Evolutionary conservation across 2,329 filamentous ascomycete genomes (phyloP).

Genomic region (Colletotrichum sublineola): DNA sequence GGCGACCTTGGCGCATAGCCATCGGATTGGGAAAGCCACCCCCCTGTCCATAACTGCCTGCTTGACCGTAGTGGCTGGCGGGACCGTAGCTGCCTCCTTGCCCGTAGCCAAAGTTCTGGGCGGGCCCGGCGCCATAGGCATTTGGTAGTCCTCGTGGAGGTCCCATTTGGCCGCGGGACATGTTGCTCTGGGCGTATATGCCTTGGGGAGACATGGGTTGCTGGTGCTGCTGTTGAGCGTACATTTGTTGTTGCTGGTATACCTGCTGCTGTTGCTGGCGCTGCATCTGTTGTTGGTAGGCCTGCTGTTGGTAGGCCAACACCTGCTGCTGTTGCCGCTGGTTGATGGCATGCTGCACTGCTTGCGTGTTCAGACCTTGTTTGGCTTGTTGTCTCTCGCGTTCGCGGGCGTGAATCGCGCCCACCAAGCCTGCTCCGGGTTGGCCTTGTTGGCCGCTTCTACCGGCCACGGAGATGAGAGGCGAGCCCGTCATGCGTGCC

Average conservation of each 20-base stretch:
- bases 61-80: constrained; percentile 22
- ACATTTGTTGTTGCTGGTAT: constrained; percentile 47
- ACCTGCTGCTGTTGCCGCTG: constrained; percentile 67
- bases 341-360: constrained; percentile 79
- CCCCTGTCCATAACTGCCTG: constrained; percentile 20
- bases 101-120: constrained; percentile 28
- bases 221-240: constrained; percentile 42
- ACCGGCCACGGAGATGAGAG: constrained; percentile 74
- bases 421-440: constrained; percentile 76
- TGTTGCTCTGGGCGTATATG: constrained; percentile 40
- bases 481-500: constrained; percentile 83
- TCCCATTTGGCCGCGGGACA: constrained; percentile 37
- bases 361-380: constrained; percentile 76
- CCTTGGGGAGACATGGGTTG: constrained; percentile 38
- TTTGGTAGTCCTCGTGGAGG: constrained; percentile 23
- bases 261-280: constrained; percentile 49
- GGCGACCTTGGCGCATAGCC: constrained; percentile 49
- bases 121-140: constrained; percentile 19
- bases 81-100: constrained; percentile 23
- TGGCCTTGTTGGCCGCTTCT: constrained; percentile 58
- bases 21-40: constrained; percentile 38
- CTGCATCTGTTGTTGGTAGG: constrained; percentile 51
- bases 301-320: constrained; percentile 57
- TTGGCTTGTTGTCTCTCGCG: constrained; percentile 80
- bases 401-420: constrained; percentile 84